Evolutionary conservation across 371 early-diverging fungal genomes (phyloP).

Genomic region (Zopfochytrium polystomum): DNA sequence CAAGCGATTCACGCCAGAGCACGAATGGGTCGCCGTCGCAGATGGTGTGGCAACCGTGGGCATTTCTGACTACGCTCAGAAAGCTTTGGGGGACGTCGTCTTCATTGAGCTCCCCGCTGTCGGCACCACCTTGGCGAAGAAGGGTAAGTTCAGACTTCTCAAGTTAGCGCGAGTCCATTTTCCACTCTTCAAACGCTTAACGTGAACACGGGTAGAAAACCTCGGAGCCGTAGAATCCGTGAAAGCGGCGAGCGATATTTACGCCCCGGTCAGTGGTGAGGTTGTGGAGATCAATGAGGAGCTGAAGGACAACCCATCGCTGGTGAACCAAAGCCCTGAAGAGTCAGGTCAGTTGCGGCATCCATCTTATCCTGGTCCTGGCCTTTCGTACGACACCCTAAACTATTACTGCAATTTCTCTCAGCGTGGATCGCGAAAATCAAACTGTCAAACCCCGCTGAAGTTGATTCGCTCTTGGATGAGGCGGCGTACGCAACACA

Average conservation of each 20-base stretch:
- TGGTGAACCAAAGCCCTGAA: constrained; percentile 79
- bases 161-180: not conserved
- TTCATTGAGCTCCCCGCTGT: constrained; percentile 79
- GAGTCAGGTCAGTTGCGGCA: constrained; percentile 61
- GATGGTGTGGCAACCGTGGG: constrained; percentile 83
- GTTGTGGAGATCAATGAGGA: constrained; percentile 72
- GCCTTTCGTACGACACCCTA: not conserved
- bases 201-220: constrained; percentile 46
- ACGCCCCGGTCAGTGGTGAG: constrained; percentile 82
- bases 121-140: constrained; percentile 56
- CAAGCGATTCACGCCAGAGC: constrained; percentile 75
- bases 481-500: constrained; percentile 62
- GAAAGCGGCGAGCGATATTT: constrained; percentile 93
- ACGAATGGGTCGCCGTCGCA: constrained; percentile 85
- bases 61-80: constrained; percentile 89
- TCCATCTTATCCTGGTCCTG: not conserved
- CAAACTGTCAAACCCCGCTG: constrained; percentile 62
- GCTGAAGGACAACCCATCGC: constrained; percentile 63
- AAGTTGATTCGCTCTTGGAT: constrained; percentile 73
- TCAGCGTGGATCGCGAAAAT: constrained; percentile 93
- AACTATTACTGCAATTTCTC: constrained; percentile 3
- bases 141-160: constrained; percentile 49
- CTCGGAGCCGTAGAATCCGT: constrained; percentile 92
- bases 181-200: not conserved
- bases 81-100: constrained; percentile 92